Conservation (phyloP, 2,329 filamentous ascomycete genomes). For the Diplodia mutila region DNA sequence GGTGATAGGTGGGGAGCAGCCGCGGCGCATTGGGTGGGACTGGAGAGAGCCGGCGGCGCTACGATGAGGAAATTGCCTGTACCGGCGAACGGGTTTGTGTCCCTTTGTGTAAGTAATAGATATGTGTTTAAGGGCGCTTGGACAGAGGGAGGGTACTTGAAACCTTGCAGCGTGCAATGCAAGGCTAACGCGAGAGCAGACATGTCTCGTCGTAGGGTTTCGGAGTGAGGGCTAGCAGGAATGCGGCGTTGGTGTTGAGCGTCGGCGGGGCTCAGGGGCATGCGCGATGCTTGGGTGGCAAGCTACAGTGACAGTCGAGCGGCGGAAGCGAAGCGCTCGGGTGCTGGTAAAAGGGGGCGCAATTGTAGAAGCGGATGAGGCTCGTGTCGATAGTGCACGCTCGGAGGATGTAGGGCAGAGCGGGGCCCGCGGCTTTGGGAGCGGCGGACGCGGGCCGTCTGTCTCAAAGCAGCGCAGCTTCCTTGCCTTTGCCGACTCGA, state of each 20-base stretch:
- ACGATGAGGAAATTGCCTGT: not conserved
- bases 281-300: not conserved
- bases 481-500: not conserved
- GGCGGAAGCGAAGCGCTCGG: not conserved
- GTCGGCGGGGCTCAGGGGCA: not conserved
- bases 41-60: not conserved
- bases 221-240: not conserved
- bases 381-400: conserved; percentile 5
- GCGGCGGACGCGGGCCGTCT: conserved; percentile 1
- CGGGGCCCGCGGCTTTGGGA: not conserved
- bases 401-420: not conserved
- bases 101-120: not conserved
- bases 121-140: not conserved
- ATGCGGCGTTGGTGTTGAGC: not conserved
- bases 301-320: not conserved
- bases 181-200: not conserved
- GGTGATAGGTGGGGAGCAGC: not conserved
- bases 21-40: not conserved
- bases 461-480: not conserved
- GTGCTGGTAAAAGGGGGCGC: not conserved
- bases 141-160: not conserved
- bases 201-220: not conserved
- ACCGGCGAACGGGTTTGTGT: no score
- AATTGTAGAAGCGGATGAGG: not conserved
- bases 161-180: not conserved